Evolutionary conservation across 305 asterid genomes (phyloP), one percentile per base, ranked within the genome.

Genomic region (Rubia occidens): DNA sequence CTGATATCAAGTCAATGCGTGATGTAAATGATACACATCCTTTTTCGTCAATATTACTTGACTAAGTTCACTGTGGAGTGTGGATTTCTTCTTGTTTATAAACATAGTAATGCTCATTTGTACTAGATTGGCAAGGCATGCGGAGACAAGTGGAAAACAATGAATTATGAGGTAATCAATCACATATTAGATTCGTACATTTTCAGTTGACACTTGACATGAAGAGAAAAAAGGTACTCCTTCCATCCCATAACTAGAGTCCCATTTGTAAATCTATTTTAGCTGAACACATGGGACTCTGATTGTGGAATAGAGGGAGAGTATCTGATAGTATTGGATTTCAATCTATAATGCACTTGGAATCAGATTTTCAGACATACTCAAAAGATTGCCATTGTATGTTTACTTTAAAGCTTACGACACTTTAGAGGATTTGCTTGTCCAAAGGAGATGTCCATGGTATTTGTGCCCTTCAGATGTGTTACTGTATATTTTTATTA

Each of bases 91-190:
- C 65, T 35, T 13, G 24, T 29, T 29, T 51, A 39, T 68, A 39
- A 69, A 8, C 53, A 21, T 53, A 24, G 35, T 21, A 37, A 32
- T 59, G 20, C 29, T 79, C 58, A 66, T 55, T 32, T 74, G 29
- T 64, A 85, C 77, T 81, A 92, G 98, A 71, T 92, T 72, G 98
- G 98, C 74, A 92, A 92, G 87, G 98, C 95, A 17, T 82, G 96
- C 61, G 98, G 98, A 62, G 94, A 84, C 80, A 92, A 83, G 88
- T 92, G 98, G 98, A 92, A 89, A 71, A 84, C 89, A 42, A 92
- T 92, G 97, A 82, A 86, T 24, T 89, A 85, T 65, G 98, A 92
- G 96, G 98, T 92, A 78, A 63, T 81, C 37, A 55, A 47, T 69
- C 17, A 39, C 24, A 18, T 5, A 62, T 45, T 53, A 10, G 0